Evolutionary conservation across 441 rosid genomes (phyloP).

Genomic region (Gossypium davidsonii): DNA sequence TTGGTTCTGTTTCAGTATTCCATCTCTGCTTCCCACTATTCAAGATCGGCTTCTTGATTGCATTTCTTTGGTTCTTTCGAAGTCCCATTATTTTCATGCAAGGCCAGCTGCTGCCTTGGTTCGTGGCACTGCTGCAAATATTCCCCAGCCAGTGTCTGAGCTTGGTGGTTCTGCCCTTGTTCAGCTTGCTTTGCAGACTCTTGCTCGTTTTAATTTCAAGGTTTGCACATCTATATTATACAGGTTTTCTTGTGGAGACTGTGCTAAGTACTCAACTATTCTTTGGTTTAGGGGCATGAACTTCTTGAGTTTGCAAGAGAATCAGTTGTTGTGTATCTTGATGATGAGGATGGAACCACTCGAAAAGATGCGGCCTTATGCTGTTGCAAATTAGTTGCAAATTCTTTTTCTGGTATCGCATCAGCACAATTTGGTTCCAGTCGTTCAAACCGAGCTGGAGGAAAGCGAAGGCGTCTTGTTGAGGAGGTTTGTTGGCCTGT

Average conservation of each 20-base stretch:
- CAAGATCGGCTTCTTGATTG: slow-evolving; percentile 86
- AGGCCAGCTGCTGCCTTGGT: slow-evolving; percentile 55
- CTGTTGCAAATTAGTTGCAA: slow-evolving; percentile 90
- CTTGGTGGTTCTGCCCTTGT: slow-evolving; percentile 66
- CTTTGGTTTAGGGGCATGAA: slow-evolving; percentile 79
- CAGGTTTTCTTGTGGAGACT: slow-evolving; percentile 5
- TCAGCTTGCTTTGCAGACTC: slow-evolving; percentile 96
- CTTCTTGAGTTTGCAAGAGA: slow-evolving; percentile 97
- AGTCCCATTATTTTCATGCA: slow-evolving; percentile 63
- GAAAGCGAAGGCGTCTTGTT: slow-evolving; percentile 75
- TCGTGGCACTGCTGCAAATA: slow-evolving; percentile 50
- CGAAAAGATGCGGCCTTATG: slow-evolving; percentile 97
- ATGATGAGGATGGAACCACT: slow-evolving; percentile 89
- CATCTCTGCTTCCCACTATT: slow-evolving; percentile 79
- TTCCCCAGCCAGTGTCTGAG: slow-evolving; percentile 64
- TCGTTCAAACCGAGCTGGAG: slow-evolving; percentile 78
- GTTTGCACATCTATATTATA: slow-evolving; percentile 30
- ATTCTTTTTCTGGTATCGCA: slow-evolving; percentile 61
- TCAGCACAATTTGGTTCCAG: slow-evolving; percentile 61
- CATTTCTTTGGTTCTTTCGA: slow-evolving; percentile 83
- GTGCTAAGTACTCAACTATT: slow-evolving; percentile 28
- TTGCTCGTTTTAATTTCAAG: slow-evolving; percentile 94
- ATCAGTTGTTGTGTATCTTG: slow-evolving; percentile 83
- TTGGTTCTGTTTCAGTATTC: slow-evolving; percentile 63
- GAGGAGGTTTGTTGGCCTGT: slow-evolving; percentile 71